Conservation (phyloP, 2,329 filamentous ascomycete species). For the Fusarium paranaense region DNA sequence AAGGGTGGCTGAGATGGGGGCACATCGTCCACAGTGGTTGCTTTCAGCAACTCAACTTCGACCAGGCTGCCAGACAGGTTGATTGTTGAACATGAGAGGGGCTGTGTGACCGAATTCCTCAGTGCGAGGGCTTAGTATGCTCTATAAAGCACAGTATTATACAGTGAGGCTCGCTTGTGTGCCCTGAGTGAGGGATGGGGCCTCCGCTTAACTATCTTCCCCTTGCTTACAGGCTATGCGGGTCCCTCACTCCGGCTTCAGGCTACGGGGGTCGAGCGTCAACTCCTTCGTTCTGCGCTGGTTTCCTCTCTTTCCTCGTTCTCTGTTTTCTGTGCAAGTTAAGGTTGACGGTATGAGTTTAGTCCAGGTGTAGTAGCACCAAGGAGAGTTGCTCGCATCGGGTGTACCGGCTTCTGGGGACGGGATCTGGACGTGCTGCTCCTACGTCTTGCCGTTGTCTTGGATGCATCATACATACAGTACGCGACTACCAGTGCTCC, state of each 20-base stretch:
- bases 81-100: slow-evolving; percentile 21
- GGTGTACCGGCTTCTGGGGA: slow-evolving; percentile 9
- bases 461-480: slow-evolving; percentile 30
- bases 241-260: slow-evolving; percentile 26
- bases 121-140: neutral
- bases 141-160: slow-evolving; percentile 8
- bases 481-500: slow-evolving; percentile 18
- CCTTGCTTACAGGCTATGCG: slow-evolving; percentile 41
- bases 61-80: slow-evolving; percentile 1
- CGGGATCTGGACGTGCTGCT: slow-evolving; percentile 1
- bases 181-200: slow-evolving; percentile 32
- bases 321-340: neutral
- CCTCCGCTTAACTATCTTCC: slow-evolving; percentile 33
- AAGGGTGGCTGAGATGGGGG: neutral
- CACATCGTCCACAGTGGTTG: slow-evolving; percentile 16
- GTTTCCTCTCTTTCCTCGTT: neutral
- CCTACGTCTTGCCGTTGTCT: slow-evolving; percentile 23
- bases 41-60: slow-evolving; percentile 1
- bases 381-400: neutral
- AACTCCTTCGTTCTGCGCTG: neutral
- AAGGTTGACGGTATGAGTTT: neutral
- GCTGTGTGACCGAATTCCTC: slow-evolving; percentile 19
- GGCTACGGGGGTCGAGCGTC: neutral
- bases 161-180: slow-evolving; percentile 5
- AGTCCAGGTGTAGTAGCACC: neutral